phyloP scores from a whole-genome alignment of 768 basidiomycete species.

The Boletus rufocinnamomeus region DNA sequence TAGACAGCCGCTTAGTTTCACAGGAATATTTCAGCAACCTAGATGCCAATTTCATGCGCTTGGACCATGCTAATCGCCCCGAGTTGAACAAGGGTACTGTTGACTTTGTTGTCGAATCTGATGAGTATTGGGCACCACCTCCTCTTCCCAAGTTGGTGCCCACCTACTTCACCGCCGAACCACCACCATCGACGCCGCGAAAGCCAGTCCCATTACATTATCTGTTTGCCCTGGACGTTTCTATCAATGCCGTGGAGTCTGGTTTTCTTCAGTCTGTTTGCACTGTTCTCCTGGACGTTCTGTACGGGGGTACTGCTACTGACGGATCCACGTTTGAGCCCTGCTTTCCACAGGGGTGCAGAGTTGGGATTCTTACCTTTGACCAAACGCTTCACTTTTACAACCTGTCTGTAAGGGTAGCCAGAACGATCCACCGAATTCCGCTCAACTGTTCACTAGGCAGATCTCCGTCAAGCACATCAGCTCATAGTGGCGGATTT shows the following conservation, averaged over 20 bases:
- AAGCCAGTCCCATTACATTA: constrained; percentile 67
- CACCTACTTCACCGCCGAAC: constrained; percentile 54
- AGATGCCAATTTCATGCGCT: constrained; percentile 71
- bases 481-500: constrained; percentile 87
- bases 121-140: constrained; percentile 84
- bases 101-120: constrained; percentile 75
- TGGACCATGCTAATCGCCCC: constrained; percentile 79
- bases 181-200: constrained; percentile 48
- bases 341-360: constrained; percentile 54
- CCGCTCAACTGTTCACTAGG: constrained; percentile 34
- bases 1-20: constrained; percentile 50
- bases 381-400: constrained; percentile 85
- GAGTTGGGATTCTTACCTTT: constrained; percentile 81
- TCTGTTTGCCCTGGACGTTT: constrained; percentile 89
- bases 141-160: constrained; percentile 55
- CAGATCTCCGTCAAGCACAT: constrained; percentile 49
- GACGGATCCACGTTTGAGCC: constrained; percentile 46
- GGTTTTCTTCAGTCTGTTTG: constrained; percentile 75
- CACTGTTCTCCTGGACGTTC: constrained; percentile 53
- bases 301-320: constrained; percentile 57
- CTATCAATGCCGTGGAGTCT: constrained; percentile 60
- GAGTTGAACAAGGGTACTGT: constrained; percentile 91
- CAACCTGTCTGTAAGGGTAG: constrained; percentile 72
- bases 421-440: constrained; percentile 9
- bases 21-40: constrained; percentile 84